Percentiles rank a stretch among this genome's conserved stretches.
phyloP scores from a whole-genome alignment of 192 early-diverging fungal species.

The Gaertneriomyces semiglobifer region DNA sequence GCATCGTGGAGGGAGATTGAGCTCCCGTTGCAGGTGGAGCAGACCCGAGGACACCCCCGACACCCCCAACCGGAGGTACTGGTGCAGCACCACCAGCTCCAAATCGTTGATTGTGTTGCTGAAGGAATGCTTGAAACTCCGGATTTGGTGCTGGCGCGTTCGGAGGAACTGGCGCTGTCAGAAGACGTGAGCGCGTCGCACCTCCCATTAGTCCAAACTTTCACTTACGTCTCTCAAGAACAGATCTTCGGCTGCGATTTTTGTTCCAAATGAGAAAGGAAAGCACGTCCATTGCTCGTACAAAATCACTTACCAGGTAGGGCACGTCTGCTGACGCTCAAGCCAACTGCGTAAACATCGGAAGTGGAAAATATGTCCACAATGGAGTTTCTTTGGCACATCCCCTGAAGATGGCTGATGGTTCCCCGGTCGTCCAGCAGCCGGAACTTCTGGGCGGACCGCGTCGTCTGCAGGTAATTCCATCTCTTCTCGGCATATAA shows the following conservation, averaged over 20 bases:
- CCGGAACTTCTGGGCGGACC: conserved; percentile 9
- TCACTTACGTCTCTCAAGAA: conserved; percentile 32
- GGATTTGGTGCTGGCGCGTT: conserved; percentile 5
- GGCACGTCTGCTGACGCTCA: conserved; percentile 95
- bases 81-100: conserved; percentile 7
- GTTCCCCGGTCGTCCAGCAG: conserved; percentile 11
- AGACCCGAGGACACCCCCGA: too few relatives aligned
- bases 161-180: conserved; percentile 6
- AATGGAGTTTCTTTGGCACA: conserved; percentile 89
- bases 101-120: conserved; percentile 12
- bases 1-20: too few relatives aligned
- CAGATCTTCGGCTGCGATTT: conserved; percentile 33
- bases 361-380: conserved; percentile 98
- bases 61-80: background rate
- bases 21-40: too few relatives aligned
- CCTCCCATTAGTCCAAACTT: background rate
- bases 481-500: conserved; percentile 99
- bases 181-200: background rate
- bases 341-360: conserved; percentile 95
- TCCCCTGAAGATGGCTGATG: conserved; percentile 36
- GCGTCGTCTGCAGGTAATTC: conserved; percentile 29
- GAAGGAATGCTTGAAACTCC: conserved; percentile 19
- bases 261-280: background rate
- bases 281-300: background rate
- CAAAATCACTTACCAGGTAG: conserved; percentile 73